A percentile compares a stretch with the other conserved stretches of the same genome.
Evolutionary conservation across 2,329 filamentous ascomycete species (phyloP).

Genomic region (Aphanocladium album): DNA sequence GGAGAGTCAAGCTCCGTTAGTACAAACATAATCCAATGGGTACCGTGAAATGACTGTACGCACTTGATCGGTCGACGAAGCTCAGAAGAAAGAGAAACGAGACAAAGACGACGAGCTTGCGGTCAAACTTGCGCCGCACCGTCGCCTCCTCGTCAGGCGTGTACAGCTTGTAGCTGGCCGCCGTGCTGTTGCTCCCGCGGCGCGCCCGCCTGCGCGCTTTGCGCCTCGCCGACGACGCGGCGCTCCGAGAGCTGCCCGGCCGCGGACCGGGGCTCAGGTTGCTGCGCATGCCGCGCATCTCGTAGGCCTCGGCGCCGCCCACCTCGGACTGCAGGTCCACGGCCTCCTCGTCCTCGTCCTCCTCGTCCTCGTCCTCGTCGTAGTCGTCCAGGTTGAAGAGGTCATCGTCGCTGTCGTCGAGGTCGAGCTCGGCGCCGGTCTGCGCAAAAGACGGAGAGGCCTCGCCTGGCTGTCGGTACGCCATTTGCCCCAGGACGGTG

Average conservation of each 20-base stretch:
- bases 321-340: conserved; percentile 26
- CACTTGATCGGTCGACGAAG: conserved; percentile 83
- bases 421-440: conserved; percentile 32
- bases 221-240: conserved; percentile 7
- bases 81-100: conserved; percentile 78
- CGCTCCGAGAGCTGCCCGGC: conserved; percentile 12
- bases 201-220: conserved; percentile 8
- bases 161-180: conserved; percentile 38
- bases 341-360: conserved; percentile 17
- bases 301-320: conserved; percentile 27
- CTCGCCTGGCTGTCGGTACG: conserved; percentile 21
- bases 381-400: conserved; percentile 15
- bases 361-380: conserved; percentile 21
- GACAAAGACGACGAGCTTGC: conserved; percentile 72
- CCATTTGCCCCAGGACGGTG: conserved; percentile 4
- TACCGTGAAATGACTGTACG: conserved; percentile 21
- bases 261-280: background rate
- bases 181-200: conserved; percentile 25
- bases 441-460: conserved; percentile 35
- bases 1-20: too few relatives aligned
- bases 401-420: conserved; percentile 31
- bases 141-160: conserved; percentile 64
- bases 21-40: background rate
- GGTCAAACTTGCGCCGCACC: conserved; percentile 72
- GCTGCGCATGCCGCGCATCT: conserved; percentile 23